Percentiles rank a stretch among this genome's conserved stretches.
phyloP scores from a whole-genome alignment of 345 rosid genomes.

The Corchorus olitorius region DNA sequence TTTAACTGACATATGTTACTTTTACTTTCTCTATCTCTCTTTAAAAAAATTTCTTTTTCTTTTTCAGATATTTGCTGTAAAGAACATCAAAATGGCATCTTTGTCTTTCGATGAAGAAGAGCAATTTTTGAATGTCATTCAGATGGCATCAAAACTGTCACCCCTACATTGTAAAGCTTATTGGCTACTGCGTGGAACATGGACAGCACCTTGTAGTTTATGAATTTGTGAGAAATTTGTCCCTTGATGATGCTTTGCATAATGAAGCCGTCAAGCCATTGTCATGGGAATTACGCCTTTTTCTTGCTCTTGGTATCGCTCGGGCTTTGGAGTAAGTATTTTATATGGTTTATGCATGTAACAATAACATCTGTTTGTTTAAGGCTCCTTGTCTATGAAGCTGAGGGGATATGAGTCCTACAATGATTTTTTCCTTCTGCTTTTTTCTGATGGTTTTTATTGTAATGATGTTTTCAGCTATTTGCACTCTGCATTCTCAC shows the following conservation, averaged over 20 bases:
- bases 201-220: conserved; percentile 81
- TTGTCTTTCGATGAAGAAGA: conserved; percentile 85
- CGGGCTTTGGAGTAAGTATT: conserved; percentile 74
- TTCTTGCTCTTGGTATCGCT: conserved; percentile 79
- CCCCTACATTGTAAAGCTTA: conserved; percentile 72
- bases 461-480: conserved; percentile 55
- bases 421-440: neutral
- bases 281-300: conserved; percentile 76
- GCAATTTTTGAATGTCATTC: conserved; percentile 64
- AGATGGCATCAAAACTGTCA: conserved; percentile 71
- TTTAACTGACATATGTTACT: neutral
- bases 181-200: conserved; percentile 82
- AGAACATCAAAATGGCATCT: conserved; percentile 63
- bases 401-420: neutral
- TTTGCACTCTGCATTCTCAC: conserved; percentile 67
- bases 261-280: conserved; percentile 58
- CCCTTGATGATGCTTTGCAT: conserved; percentile 74
- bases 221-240: conserved; percentile 66
- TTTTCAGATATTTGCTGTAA: conserved; percentile 69
- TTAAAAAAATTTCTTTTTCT: too few species aligned
- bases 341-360: conserved; percentile 3
- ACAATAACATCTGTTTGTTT: neutral
- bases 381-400: conserved; percentile 14
- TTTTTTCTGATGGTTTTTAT: conserved; percentile 7
- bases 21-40: conserved; percentile 4